phyloP scores from a whole-genome alignment of 768 basidiomycete genomes.

The Russula olivacea region DNA sequence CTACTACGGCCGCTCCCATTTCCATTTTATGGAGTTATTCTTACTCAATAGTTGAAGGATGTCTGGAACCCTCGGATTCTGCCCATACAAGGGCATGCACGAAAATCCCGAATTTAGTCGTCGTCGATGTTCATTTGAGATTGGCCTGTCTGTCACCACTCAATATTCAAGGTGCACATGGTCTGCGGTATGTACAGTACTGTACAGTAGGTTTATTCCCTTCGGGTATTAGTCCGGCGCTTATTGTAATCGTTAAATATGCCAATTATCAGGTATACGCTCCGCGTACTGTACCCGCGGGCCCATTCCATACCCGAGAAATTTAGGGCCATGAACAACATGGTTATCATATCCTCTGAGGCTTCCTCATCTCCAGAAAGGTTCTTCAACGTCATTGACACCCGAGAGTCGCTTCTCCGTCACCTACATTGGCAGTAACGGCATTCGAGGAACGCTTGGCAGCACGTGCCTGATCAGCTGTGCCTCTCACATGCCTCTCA shows the following conservation, averaged over 20 bases:
- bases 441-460: background rate
- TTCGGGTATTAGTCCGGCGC: conserved; percentile 26
- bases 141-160: conserved; percentile 39
- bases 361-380: background rate
- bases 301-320: conserved; percentile 24
- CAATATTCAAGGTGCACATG: conserved; percentile 34
- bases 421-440: background rate
- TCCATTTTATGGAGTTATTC: no score
- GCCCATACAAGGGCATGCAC: conserved; percentile 38
- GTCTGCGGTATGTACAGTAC: no score
- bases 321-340: no score
- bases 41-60: conserved; percentile 30
- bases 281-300: conserved; percentile 35
- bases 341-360: background rate
- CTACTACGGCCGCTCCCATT: conserved; percentile 29
- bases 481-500: no score
- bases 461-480: no score
- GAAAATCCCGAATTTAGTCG: conserved; percentile 28
- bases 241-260: conserved; percentile 33
- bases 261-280: conserved; percentile 37
- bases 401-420: no score
- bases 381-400: background rate
- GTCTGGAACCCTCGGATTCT: conserved; percentile 32
- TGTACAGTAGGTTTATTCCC: no score
- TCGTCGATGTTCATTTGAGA: conserved; percentile 38